phyloP scores from a whole-genome alignment of 441 rosid genomes.

The Eutrema salsugineum region DNA sequence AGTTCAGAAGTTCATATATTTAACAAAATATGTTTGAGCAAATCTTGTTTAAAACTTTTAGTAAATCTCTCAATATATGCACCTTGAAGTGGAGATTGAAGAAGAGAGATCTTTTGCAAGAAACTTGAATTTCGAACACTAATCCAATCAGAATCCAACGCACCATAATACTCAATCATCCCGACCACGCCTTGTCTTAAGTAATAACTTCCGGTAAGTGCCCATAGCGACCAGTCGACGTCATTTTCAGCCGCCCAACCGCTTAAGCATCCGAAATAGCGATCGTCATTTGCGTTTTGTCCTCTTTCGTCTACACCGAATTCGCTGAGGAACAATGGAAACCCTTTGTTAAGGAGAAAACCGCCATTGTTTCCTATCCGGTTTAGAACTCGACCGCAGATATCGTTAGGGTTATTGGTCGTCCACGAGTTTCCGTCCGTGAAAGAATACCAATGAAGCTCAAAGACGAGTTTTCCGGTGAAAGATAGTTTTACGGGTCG shows the following conservation, averaged over 20 bases:
- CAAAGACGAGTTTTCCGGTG: slow-evolving; percentile 59
- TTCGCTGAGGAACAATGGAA: slow-evolving; percentile 79
- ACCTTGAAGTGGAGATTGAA: slow-evolving; percentile 69
- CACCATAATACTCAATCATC: slow-evolving; percentile 57
- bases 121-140: slow-evolving; percentile 57
- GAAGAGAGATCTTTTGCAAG: slow-evolving; percentile 50
- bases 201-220: slow-evolving; percentile 75
- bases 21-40: not conserved
- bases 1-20: not conserved
- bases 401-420: slow-evolving; percentile 56
- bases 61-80: not conserved
- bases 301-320: slow-evolving; percentile 83
- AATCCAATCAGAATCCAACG: slow-evolving; percentile 56
- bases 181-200: slow-evolving; percentile 67
- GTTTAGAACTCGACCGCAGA: slow-evolving; percentile 47
- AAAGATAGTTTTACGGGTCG: slow-evolving; percentile 46
- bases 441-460: slow-evolving; percentile 74
- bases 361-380: slow-evolving; percentile 49
- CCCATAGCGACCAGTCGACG: slow-evolving; percentile 85
- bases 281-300: slow-evolving; percentile 51
- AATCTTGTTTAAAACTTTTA: not conserved
- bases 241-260: slow-evolving; percentile 72
- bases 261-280: slow-evolving; percentile 65
- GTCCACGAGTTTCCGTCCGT: slow-evolving; percentile 52
- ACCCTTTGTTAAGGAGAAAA: slow-evolving; percentile 57